Percentiles rank a stretch among this genome's conserved stretches.
These are phyloP conservation scores for Agroathelia rolfsii DNA, from an alignment of 1,284 basidiomycete species.

Conservation along the genomic window DNA sequence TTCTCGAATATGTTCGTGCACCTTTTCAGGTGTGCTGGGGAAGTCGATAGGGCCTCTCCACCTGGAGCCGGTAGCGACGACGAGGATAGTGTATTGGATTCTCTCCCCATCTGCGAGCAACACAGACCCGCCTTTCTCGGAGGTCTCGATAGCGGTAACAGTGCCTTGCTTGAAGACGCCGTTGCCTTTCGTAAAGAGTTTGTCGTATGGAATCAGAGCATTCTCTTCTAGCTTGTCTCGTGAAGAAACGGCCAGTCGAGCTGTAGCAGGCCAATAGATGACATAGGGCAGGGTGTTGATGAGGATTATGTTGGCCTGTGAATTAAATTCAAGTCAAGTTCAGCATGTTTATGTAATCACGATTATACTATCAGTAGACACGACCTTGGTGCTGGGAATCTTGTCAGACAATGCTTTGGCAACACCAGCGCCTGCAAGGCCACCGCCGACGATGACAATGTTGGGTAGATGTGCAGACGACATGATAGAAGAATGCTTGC, in stretches of 20 bases:
- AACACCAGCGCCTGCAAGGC: conserved; percentile 24
- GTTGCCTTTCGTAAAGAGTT: conserved; percentile 34
- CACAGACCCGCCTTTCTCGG: conserved; percentile 31
- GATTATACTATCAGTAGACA: too few species aligned
- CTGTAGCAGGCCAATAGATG: conserved; percentile 25
- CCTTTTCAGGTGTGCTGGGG: conserved; percentile 29
- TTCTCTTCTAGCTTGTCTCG: conserved; percentile 28
- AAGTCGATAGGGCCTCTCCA: conserved; percentile 44
- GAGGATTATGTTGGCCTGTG: conserved; percentile 31
- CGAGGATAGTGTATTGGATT: conserved; percentile 40
- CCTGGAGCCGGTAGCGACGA: conserved; percentile 45
- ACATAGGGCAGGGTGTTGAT: conserved; percentile 28
- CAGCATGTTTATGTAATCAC: too few species aligned
- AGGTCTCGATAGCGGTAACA: conserved; percentile 32
- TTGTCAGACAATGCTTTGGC: conserved; percentile 26
- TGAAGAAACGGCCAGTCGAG: conserved; percentile 29
- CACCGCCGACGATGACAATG: conserved; percentile 37
- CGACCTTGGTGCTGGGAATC: conserved; percentile 24
- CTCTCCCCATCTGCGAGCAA: conserved; percentile 37
- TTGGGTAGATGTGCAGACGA: too few species aligned
- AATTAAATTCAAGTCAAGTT: too few species aligned
- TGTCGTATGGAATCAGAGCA: conserved; percentile 33
- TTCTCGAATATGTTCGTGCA: conserved; percentile 26
- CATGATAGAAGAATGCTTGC: too few species aligned
- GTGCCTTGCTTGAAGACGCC: conserved; percentile 34